Base-by-base conservation (phyloP, 805 yeast species). In the Ascoidea tarda region DNA sequence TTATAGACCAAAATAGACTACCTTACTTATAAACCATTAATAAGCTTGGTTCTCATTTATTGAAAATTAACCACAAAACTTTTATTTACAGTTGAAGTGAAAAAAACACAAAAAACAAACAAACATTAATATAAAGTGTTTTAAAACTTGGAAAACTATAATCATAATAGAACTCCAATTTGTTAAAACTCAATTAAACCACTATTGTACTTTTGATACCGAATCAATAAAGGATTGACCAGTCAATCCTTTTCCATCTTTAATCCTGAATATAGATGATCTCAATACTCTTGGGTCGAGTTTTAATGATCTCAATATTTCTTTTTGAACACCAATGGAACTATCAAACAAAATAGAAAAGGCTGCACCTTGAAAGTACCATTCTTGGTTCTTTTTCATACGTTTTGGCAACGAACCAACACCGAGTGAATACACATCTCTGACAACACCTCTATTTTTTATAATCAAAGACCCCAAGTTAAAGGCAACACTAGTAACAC, bases 231-330 rank as follows among this genome's bases (percentile, higher is more conserved):
- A 21, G 28, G 28, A 21, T 21, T 21, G 28, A 21, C 28, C 73
- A 57, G 79, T 81, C 54, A 82, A 70, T 46, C 69, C 69, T 56
- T 73, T 71, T 42, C 67, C 69, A 57, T 78, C 75, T 58, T 78
- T 74, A 51, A 81, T 81, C 64, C 80, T 87, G 52, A 84, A 74
- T 45, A 90, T 74, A 53, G 79, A 77, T 28, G 91, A 79, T 63
- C 96, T 77, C 55, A 91, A 78, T 57, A 93, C 84, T 69, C 98
- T 83, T 33, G 98, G 97, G 66, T 91, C 99, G 55, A 81, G 78
- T 61, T 83, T 81, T 58, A 91, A 69, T 4, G 93, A 80, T 69
- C 95, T 77, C 57, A 82, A 69, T 54, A 93, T 79, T 69, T 89
- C 96, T 50, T 82, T 77, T 66, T 91, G 97, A 6, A 87, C 97